Conservation (phyloP, 2,329 filamentous ascomycete species). For the Penicillium sclerotigenum region DNA sequence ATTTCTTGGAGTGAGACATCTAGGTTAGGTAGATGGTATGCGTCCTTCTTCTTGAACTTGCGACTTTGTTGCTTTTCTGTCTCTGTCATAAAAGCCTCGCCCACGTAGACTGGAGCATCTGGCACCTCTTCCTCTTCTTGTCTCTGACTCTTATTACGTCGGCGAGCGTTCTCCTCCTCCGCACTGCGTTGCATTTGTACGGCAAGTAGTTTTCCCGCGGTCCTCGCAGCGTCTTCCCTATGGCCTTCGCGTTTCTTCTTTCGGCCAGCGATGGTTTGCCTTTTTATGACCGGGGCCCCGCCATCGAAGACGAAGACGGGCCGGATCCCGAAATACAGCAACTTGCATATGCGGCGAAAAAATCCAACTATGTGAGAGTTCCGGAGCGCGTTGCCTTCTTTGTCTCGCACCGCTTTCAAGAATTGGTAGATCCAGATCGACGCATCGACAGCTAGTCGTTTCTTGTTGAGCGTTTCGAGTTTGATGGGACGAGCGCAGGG, state of each 20-base stretch:
- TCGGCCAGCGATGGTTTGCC: conserved; percentile 78
- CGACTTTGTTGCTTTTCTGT: conserved; percentile 71
- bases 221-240: conserved; percentile 86
- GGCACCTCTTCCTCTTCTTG: conserved; percentile 67
- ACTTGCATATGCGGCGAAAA: conserved; percentile 96
- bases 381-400: conserved; percentile 92
- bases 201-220: conserved; percentile 85
- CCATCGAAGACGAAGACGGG: conserved; percentile 99
- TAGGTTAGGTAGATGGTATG: conserved; percentile 89
- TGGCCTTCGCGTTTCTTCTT: conserved; percentile 80
- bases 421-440: conserved; percentile 99
- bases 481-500: conserved; percentile 94
- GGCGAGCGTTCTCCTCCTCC: conserved; percentile 71
- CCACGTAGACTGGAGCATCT: conserved; percentile 77
- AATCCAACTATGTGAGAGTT: conserved; percentile 97
- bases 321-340: conserved; percentile 92
- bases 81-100: conserved; percentile 78
- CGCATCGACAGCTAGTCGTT: conserved; percentile 93
- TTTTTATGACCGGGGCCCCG: conserved; percentile 83
- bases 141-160: conserved; percentile 47
- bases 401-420: conserved; percentile 95
- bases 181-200: conserved; percentile 90
- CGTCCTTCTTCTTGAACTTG: conserved; percentile 85
- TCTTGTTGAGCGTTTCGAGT: conserved; percentile 91
- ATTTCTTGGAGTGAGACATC: conserved; percentile 74